Conservation (phyloP, 1,139 yeast genomes). For the Yamadazyma dendronema region DNA sequence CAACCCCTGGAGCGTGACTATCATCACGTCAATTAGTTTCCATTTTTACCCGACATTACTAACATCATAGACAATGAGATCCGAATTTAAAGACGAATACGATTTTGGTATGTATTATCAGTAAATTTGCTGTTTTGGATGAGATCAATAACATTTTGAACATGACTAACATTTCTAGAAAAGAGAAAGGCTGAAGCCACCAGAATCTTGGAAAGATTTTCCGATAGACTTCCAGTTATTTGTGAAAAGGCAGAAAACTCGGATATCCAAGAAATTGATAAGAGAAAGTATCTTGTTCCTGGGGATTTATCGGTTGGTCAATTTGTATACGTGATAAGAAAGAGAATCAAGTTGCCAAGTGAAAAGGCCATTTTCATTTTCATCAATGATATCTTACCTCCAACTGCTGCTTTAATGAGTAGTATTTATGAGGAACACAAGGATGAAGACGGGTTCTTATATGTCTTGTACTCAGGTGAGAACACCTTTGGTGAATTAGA, state of each 20-base stretch:
- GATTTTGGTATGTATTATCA: conserved; percentile 53
- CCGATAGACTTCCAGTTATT: conserved; percentile 92
- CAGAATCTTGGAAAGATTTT: conserved; percentile 84
- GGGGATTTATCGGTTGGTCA: conserved; percentile 96
- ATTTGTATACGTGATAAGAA: conserved; percentile 94
- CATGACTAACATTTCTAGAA: conserved; percentile 40
- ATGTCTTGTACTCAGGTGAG: conserved; percentile 87
- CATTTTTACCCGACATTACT: neutral
- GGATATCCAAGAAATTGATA: conserved; percentile 93
- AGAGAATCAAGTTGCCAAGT: conserved; percentile 91
- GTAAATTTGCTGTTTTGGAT: too few species aligned
- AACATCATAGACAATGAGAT: conserved; percentile 53
- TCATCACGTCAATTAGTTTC: neutral
- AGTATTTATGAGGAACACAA: conserved; percentile 93
- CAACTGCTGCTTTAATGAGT: conserved; percentile 96
- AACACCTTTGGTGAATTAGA: conserved; percentile 65
- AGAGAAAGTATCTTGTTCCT: conserved; percentile 94
- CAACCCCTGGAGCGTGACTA: neutral
- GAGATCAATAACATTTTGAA: too few species aligned
- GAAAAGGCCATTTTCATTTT: conserved; percentile 97
- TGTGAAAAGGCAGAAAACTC: conserved; percentile 98
- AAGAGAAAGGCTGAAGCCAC: conserved; percentile 95
- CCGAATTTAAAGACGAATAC: conserved; percentile 90
- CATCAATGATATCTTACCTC: conserved; percentile 94
- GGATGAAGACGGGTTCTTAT: conserved; percentile 95